Percentiles rank a stretch among this genome's conserved stretches.
These are phyloP conservation scores for Fagopyrum tataricum DNA, from an alignment of 148 eudicot species.

Conservation along the genomic window DNA sequence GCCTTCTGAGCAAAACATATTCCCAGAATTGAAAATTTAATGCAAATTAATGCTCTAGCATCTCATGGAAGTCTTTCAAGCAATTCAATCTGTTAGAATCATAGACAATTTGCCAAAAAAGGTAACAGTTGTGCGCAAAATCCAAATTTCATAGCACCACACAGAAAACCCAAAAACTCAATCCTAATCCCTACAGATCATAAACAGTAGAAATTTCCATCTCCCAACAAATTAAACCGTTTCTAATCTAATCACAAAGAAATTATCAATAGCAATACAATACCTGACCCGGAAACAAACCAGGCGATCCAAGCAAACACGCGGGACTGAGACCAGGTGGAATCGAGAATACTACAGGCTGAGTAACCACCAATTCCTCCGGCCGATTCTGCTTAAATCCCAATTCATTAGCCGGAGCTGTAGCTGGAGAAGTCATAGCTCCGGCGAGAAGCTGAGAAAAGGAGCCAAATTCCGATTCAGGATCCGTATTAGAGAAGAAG, in stretches of 20 bases:
- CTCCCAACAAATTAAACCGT: neutral
- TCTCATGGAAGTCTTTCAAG: neutral
- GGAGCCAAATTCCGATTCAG: slow-evolving; percentile 56
- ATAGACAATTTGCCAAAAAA: neutral
- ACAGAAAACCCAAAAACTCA: neutral
- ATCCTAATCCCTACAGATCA: neutral
- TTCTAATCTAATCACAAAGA: neutral
- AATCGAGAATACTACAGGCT: slow-evolving; percentile 38
- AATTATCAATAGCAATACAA: neutral
- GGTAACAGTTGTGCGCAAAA: neutral
- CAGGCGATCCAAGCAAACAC: slow-evolving; percentile 62
- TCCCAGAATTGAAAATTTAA: neutral
- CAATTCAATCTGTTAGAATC: neutral
- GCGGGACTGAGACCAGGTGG: slow-evolving; percentile 73
- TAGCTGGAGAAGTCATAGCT: slow-evolving; percentile 43
- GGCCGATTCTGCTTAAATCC: slow-evolving; percentile 43
- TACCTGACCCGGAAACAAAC: slow-evolving; percentile 60
- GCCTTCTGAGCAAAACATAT: too few relatives aligned
- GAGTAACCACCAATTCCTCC: slow-evolving; percentile 35
- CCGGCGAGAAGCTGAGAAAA: slow-evolving; percentile 92
- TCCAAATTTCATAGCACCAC: neutral
- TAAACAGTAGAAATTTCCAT: neutral
- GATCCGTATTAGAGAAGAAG: slow-evolving; percentile 67
- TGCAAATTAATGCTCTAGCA: neutral
- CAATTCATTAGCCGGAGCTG: neutral